Evolutionary conservation across 1,284 basidiomycete genomes (phyloP), one percentile per base, ranked within the genome.

Genomic region (Ceratobasidium sp.): DNA sequence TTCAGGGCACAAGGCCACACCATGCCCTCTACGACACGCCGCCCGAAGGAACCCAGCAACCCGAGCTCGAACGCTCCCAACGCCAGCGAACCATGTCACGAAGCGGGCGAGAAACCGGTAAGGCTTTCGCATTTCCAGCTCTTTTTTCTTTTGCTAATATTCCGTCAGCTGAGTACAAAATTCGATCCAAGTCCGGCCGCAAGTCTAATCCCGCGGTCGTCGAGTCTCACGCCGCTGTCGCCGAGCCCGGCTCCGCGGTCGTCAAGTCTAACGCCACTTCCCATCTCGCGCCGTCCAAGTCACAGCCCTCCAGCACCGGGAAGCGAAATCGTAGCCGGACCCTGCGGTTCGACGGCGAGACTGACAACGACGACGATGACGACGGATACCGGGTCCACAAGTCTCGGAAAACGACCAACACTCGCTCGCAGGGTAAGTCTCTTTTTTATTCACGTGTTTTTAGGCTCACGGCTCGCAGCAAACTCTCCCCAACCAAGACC

Each of bases 11-110:
- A 49, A 2, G 18, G 12, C 46, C 20, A 0, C 5, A 51, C 20
- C 66, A 49, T 28, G 66, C 44, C 46, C 42, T 49, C 44, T 68
- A 26, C 20, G 66, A 68, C 23, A 68, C 66, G 15, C 46, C 66
- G 13, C 23, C 66, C 13, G 20, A 39, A 13, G 23, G n/a, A 2
- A 68, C 44, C 6, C 66, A 68, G 33, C 66, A 44, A 26, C 10
- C 12, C 3, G 66, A 51, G 46, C n/a, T 75, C 13, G 53, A 33
- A 23, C 23, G 60, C 15, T 49, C 40, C 12, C 15, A 63, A 28
- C 60, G 71, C 3, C 15, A 58, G 2, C 71, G 71, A 20, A 26
- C n/a, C 2, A 56, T 12, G 5, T 75, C 71, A 28, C 12, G 46
- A 20, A n/a, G 60, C 3, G 60, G 44, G 6, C 15, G 56, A 7